phyloP scores from a whole-genome alignment of 345 rosid species.

The Moricandia moricandioides region DNA sequence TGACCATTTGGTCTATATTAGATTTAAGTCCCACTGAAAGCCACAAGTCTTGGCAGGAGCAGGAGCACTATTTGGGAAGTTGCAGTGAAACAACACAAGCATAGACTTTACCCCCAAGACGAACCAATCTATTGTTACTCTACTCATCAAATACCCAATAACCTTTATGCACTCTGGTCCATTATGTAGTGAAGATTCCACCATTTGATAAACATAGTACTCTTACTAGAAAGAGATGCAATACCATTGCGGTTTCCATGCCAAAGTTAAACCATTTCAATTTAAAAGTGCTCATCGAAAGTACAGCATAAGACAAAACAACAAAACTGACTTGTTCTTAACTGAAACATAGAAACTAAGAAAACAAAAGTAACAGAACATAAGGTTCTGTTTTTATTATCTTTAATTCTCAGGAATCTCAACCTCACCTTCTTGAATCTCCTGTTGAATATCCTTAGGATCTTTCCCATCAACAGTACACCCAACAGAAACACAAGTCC shows the following conservation, averaged over 20 bases:
- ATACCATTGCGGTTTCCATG: neutral
- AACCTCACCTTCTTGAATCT: slow-evolving; percentile 61
- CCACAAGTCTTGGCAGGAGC: neutral
- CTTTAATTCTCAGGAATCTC: slow-evolving; percentile 51
- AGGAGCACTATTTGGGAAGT: neutral
- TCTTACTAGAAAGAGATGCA: neutral
- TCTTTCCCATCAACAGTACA: slow-evolving; percentile 75
- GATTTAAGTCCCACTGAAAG: no score
- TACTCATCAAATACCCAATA: neutral
- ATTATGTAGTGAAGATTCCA: neutral
- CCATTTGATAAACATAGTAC: neutral
- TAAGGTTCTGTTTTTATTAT: neutral
- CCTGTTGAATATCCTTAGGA: slow-evolving; percentile 64
- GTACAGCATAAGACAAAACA: slow-evolving; percentile 15
- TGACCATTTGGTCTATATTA: no score
- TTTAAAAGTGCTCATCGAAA: neutral
- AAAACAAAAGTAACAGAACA: neutral
- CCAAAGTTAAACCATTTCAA: neutral
- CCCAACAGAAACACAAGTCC: slow-evolving; percentile 75
- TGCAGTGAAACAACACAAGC: no score
- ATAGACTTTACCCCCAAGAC: no score
- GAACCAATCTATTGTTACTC: neutral
- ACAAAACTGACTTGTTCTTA: slow-evolving; percentile 38
- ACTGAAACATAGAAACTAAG: slow-evolving; percentile 23
- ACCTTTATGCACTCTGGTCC: neutral